A percentile compares a stretch with the other conserved stretches of the same genome.
phyloP scores from a whole-genome alignment of 2,329 filamentous ascomycete genomes.

The Sporothrix mexicana region DNA sequence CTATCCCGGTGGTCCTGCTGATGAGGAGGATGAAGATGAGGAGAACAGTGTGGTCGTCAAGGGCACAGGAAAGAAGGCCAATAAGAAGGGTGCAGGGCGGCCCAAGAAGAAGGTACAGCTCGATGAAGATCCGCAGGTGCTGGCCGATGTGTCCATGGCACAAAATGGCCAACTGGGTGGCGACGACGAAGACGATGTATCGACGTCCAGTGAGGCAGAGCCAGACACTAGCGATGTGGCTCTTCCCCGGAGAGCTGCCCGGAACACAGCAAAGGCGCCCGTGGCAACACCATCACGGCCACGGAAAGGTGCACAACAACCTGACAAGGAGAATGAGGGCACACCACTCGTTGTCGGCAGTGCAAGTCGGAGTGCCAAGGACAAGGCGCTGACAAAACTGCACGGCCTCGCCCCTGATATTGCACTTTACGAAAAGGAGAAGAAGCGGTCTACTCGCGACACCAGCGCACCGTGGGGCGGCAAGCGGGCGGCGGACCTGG shows the following conservation, averaged over 20 bases:
- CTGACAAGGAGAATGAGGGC: slow-evolving; percentile 78
- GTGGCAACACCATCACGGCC: slow-evolving; percentile 48
- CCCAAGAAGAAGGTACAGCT: slow-evolving; percentile 16
- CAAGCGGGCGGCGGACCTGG: slow-evolving; percentile 64
- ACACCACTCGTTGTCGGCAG: slow-evolving; percentile 72
- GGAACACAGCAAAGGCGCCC: slow-evolving; percentile 42
- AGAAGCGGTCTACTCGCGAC: slow-evolving; percentile 69
- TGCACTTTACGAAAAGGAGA: slow-evolving; percentile 89
- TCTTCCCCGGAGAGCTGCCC: slow-evolving; percentile 27
- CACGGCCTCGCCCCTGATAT: slow-evolving; percentile 84
- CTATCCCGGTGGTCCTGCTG: slow-evolving; percentile 61
- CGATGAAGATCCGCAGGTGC: slow-evolving; percentile 25
- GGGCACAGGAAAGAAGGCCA: slow-evolving; percentile 54
- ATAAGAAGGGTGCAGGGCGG: slow-evolving; percentile 40
- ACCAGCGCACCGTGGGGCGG: slow-evolving; percentile 63
- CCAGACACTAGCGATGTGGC: not conserved
- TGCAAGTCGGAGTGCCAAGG: slow-evolving; percentile 85
- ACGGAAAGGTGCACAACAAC: slow-evolving; percentile 37
- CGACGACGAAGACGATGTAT: slow-evolving; percentile 32
- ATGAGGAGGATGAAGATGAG: slow-evolving; percentile 50
- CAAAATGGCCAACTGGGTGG: slow-evolving; percentile 18
- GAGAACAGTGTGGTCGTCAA: slow-evolving; percentile 45
- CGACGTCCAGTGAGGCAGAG: slow-evolving; percentile 34
- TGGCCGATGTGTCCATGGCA: slow-evolving; percentile 21
- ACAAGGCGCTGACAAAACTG: slow-evolving; percentile 76